Conservation (phyloP, 306 rosid genomes). For the Vigna hirtella region DNA sequence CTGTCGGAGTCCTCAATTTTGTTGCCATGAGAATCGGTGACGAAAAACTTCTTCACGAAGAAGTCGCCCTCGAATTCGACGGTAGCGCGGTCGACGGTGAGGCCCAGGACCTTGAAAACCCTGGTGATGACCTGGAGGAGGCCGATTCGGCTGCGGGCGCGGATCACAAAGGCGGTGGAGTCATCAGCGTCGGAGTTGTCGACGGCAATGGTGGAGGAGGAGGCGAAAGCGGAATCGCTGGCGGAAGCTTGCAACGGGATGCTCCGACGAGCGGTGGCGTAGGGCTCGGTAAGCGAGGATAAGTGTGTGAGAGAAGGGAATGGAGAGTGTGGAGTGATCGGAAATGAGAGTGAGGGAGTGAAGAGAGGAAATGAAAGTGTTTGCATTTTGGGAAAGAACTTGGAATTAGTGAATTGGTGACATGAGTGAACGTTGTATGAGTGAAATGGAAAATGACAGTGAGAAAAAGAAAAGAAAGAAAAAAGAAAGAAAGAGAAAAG, state of each 20-base stretch:
- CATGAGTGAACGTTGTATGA: neutral
- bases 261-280: constrained; percentile 13
- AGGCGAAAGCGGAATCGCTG: constrained; percentile 36
- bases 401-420: neutral
- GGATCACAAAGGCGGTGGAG: constrained; percentile 65
- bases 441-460: neutral
- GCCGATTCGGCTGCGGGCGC: constrained; percentile 70
- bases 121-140: constrained; percentile 72
- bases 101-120: constrained; percentile 75
- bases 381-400: constrained; percentile 47
- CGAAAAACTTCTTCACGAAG: constrained; percentile 65
- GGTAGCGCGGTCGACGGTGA: constrained; percentile 65
- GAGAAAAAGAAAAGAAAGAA: neutral
- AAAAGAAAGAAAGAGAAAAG: no score
- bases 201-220: constrained; percentile 53
- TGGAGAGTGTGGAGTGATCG: constrained; percentile 20
- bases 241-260: constrained; percentile 45
- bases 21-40: constrained; percentile 67
- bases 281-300: constrained; percentile 25
- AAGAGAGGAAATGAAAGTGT: constrained; percentile 47
- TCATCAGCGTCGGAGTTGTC: constrained; percentile 49
- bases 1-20: constrained; percentile 59
- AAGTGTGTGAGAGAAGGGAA: constrained; percentile 29
- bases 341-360: constrained; percentile 28
- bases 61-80: constrained; percentile 69